Base-by-base conservation (phyloP, 352 stramenopile genomes). In the Globisporangium acanthophoron region DNA sequence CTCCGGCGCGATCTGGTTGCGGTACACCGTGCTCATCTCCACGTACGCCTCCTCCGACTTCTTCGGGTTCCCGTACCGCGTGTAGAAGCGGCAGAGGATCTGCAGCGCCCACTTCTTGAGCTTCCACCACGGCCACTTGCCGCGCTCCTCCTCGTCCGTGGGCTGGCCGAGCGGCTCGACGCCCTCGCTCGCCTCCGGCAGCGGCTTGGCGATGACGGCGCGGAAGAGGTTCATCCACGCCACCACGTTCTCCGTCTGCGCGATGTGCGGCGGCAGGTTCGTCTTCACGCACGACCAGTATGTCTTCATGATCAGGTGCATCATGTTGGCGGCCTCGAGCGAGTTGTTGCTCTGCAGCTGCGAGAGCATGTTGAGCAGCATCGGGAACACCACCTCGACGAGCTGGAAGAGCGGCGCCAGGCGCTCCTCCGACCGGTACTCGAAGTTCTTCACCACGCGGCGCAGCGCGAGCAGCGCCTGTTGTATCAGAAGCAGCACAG, bases 31-130 rank as follows among this genome's bases (percentile, higher is more conserved):
- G 44, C 92, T 96, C 85, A 99, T 99, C 53, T 84, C 71, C 41
- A 96, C 71, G 40, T 96, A 87, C 60, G 94, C 76, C 27, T 96
- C 85, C 43, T 92, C 88, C 0, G 89, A 90, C 66, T 98, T 97
- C 65, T 96, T 97, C 0, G 96, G 93, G 70, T 98, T 98, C 21
- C 96, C 96, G 66, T 98, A 99, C 15, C 96, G 88, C 52, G 89
- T 97, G 77, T 99, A 98, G 61, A 98, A 94, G n/a, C 96, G 86
- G 57, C 87, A 96, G 55, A 98, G 88, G 60, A 99, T 98, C 78
- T 98, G 95, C 43, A 97, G 65, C n/a, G 89, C 74, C 96, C 96
- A 99, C 82, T 99, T 99, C 73, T 99, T 99, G 15, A 97, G 80
- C 79, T 99, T 99, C 96, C 96, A 99, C 92, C 94, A 98, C 12